phyloP scores from a whole-genome alignment of 495 filamentous ascomycete species.

The Penicillium canescens region DNA sequence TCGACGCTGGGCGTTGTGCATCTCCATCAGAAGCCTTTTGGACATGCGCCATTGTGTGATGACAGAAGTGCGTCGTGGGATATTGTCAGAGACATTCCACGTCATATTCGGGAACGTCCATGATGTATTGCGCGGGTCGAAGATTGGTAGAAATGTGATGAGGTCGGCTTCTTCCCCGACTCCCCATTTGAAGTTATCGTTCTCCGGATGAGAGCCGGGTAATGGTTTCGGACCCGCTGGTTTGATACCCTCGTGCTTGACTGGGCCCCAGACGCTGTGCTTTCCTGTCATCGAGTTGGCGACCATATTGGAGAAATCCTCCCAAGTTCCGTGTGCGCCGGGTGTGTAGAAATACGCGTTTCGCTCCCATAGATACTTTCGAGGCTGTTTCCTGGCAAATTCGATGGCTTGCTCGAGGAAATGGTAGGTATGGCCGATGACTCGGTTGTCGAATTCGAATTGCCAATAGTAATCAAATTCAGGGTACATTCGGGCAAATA shows the following conservation, averaged over 20 bases:
- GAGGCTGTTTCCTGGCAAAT: slow-evolving; percentile 61
- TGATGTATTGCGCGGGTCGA: slow-evolving; percentile 58
- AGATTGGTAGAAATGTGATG: slow-evolving; percentile 68
- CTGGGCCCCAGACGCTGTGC: slow-evolving; percentile 61
- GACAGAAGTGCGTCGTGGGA: slow-evolving; percentile 50
- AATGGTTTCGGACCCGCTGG: slow-evolving; percentile 57
- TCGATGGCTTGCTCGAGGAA: slow-evolving; percentile 58
- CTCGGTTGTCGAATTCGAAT: slow-evolving; percentile 68
- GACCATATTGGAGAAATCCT: slow-evolving; percentile 52
- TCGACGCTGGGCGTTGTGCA: background rate
- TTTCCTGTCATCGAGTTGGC: slow-evolving; percentile 42
- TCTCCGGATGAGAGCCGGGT: slow-evolving; percentile 49
- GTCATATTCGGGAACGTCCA: slow-evolving; percentile 62
- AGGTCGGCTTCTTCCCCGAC: slow-evolving; percentile 73
- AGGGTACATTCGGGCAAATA: slow-evolving; percentile 63
- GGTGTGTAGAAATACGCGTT: slow-evolving; percentile 71
- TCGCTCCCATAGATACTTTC: slow-evolving; percentile 70
- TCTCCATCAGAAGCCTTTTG: background rate
- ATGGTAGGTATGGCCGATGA: slow-evolving; percentile 69
- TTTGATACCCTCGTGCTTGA: slow-evolving; percentile 46
- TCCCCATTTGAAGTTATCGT: slow-evolving; percentile 69
- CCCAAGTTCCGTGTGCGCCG: slow-evolving; percentile 56
- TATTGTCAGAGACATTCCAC: slow-evolving; percentile 52
- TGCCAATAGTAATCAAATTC: slow-evolving; percentile 77
- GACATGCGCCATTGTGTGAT: slow-evolving; percentile 6